Evolutionary conservation across 1,284 basidiomycete genomes (phyloP), one percentile per base, ranked within the genome.

Genomic region (Austropuccinia psidii): DNA sequence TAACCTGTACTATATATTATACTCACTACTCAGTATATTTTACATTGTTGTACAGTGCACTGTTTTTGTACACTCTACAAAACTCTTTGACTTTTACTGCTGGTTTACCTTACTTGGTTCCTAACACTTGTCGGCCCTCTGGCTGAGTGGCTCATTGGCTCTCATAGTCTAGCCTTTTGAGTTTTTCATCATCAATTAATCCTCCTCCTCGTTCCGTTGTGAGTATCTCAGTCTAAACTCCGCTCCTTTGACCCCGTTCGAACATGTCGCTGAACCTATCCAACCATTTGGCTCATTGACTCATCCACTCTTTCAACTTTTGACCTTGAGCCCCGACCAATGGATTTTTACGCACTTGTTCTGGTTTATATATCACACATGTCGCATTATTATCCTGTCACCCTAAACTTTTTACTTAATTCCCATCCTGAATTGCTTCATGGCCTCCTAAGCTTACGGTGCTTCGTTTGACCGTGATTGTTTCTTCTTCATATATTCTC

Each of bases 201-300:
- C n/a, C n/a, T n/a, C 21, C 43, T 0, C n/a, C 21, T 60, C 27
- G 60, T n/a, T 49, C 60, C 60, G 60, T 43, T 31, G 60, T 64
- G 60, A 64, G 60, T 64, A 45, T 64, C 60, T 31, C n/a, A 19
- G 41, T 45, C 21, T 64, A 47, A 45, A n/a, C 13, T 43, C 49
- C 49, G 60, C 49, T 64, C 49, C 60, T 45, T 64, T 47, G 21
- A 45, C 21, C 33, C 19, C n/a, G 60, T 43, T 43, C 60, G 60
- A 64, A 64, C 60, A 64, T 43, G 60, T 64, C 39, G 49, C 60
- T 64, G 60, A 64, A 24, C 31, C 27, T 45, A 45, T 64, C 43
- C 43, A 64, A 64, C 45, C 24, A 39, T 64, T 64, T 29, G 4
- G n/a, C n/a, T n/a, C n/a, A n/a, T n/a, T 45, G 60, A 45, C 60